These are phyloP conservation scores for Guillardia theta DNA, from an alignment of 78 protist genomes.

Conservation along the genomic window DNA sequence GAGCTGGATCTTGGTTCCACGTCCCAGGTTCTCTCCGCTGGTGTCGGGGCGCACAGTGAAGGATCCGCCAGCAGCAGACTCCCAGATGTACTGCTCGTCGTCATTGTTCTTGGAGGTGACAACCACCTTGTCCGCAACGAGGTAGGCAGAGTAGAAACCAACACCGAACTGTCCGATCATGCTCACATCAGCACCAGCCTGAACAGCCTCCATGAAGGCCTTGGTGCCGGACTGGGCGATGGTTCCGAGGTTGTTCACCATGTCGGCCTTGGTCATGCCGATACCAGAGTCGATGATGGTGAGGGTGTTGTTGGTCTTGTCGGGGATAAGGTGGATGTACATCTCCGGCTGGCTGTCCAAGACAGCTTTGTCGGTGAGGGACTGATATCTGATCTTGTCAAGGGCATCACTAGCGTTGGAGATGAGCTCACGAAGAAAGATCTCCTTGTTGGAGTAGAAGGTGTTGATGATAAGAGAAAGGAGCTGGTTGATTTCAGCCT, in stretches of 20 bases:
- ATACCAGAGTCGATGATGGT: slow-evolving; percentile 97
- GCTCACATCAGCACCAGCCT: slow-evolving; percentile 93
- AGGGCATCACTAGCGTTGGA: slow-evolving; percentile 94
- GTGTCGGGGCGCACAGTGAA: slow-evolving; percentile 86
- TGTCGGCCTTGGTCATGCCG: slow-evolving; percentile 99
- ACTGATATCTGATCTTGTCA: slow-evolving; percentile 93
- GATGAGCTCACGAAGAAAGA: slow-evolving; percentile 98
- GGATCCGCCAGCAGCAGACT: slow-evolving; percentile 75
- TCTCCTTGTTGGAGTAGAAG: slow-evolving; percentile 95
- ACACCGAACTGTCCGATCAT: slow-evolving; percentile 99
- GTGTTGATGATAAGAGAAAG: slow-evolving; percentile 97
- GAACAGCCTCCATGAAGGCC: slow-evolving; percentile 95
- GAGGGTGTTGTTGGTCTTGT: slow-evolving; percentile 87
- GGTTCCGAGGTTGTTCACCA: slow-evolving; percentile 98
- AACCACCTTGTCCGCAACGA: slow-evolving; percentile 95
- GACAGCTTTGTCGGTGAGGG: slow-evolving; percentile 88
- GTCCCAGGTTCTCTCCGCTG: slow-evolving; percentile 88
- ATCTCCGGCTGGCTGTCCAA: slow-evolving; percentile 89
- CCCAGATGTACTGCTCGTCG: slow-evolving; percentile 96
- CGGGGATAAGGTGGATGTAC: slow-evolving; percentile 90
- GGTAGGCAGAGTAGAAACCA: slow-evolving; percentile 99
- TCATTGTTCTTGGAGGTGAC: slow-evolving; percentile 98
- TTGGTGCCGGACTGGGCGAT: slow-evolving; percentile 99
- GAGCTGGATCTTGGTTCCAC: slow-evolving; percentile 88
- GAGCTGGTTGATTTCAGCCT: slow-evolving; percentile 93